Base-by-base conservation (phyloP, 2,329 filamentous ascomycete species). In the Leptographium flavum region DNA sequence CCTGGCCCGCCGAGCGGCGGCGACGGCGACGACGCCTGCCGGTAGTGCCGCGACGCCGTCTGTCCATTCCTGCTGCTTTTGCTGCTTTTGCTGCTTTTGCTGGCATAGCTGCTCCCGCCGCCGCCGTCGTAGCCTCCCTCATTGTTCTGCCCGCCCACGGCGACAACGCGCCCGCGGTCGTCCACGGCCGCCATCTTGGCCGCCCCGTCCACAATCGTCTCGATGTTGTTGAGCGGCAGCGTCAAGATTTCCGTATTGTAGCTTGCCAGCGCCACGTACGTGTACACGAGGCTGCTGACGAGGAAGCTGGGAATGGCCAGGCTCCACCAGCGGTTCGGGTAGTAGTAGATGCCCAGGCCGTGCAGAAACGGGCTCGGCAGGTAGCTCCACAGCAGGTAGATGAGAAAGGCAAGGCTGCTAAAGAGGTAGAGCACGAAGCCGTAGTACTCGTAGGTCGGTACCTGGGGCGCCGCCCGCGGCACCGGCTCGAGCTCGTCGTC, bases 361-460 rank as follows among this genome's bases (percentile, higher is more conserved):
- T 94, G 87, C 37, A 98, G 73, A 60, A 96, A 87, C 0, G 88
- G 87, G 22, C 83, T 86, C 0, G 92, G 92, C 6, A 96, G 78
- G 63, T 92, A 96, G 14, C 83, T 83, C 92, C 88, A 95, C 11
- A 81, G 67, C 14, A 81, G 66, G 60, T 77, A 83, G 57, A 76
- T 71, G 58, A 83, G 68, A 60, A 96, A 96, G 2, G 79, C 79
- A 43, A 92, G 69, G 21, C 81, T 86, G 50, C 83, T 88, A 58
- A 90, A 86, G 33, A 98, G 74, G 66, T 98, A 96, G 42, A 98
- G 75, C 45, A 94, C 90, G 65, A 98, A 98, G 60, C 92, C 92
- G 61, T 96, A 96, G 74, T 96, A 98, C 61, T 98, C 92, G 67
- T 98, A 96, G 0, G 92, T 98, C n/a, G 92, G 92, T 3, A 98